Evolutionary conservation across 768 basidiomycete genomes (phyloP).

Genomic region (Mycena sanguinolenta): DNA sequence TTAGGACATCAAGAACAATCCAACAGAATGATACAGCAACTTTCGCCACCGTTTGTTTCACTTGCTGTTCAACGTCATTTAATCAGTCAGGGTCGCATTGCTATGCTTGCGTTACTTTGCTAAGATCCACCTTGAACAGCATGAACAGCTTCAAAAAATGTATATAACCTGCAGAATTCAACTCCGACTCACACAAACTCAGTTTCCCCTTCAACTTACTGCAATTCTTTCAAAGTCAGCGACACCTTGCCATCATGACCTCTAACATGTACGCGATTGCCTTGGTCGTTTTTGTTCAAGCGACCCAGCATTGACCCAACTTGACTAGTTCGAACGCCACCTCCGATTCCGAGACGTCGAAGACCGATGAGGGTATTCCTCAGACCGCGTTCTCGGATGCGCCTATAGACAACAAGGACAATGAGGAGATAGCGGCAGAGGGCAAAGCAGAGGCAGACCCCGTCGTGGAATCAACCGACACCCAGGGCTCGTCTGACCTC

Average conservation of each 20-base stretch:
- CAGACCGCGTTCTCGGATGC: background rate
- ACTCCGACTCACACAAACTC: constrained; percentile 7
- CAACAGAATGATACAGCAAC: too few relatives aligned
- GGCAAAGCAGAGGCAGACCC: background rate
- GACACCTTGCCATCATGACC: background rate
- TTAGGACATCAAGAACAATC: background rate
- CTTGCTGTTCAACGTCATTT: too few relatives aligned
- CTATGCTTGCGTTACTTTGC: too few relatives aligned
- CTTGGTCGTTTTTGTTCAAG: too few relatives aligned
- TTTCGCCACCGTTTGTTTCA: background rate
- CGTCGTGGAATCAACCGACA: background rate
- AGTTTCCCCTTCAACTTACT: background rate
- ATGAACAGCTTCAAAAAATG: background rate
- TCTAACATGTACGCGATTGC: background rate
- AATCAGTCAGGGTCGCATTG: too few relatives aligned
- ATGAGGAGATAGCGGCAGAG: background rate
- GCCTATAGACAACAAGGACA: background rate
- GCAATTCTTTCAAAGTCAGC: background rate
- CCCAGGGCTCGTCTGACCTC: background rate
- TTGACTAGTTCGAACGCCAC: background rate
- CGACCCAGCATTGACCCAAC: background rate
- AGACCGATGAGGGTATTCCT: background rate
- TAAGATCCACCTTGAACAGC: background rate
- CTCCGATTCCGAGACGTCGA: background rate
- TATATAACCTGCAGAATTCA: background rate